A percentile compares a stretch with the other conserved stretches of the same genome.
phyloP scores from a whole-genome alignment of 2,329 filamentous ascomycete genomes.

The Scedosporium aurantiacum region DNA sequence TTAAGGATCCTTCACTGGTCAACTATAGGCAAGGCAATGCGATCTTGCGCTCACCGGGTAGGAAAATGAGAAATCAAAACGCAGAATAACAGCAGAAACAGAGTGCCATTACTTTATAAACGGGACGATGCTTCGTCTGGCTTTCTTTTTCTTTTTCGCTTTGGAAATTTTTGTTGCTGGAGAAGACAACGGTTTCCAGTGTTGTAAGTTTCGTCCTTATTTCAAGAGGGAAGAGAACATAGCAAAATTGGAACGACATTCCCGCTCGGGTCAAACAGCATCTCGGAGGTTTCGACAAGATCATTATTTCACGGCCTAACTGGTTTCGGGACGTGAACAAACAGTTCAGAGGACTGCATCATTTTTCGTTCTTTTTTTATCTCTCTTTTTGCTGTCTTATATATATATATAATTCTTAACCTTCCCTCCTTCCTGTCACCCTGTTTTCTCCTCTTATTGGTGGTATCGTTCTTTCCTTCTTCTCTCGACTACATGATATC shows the following conservation, averaged over 20 bases:
- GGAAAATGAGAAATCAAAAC: background rate
- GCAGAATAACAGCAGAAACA: background rate
- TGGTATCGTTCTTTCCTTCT: background rate
- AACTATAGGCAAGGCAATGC: conserved; percentile 1
- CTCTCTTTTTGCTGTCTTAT: background rate
- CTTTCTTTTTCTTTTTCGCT: no score
- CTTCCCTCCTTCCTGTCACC: background rate
- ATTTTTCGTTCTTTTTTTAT: background rate
- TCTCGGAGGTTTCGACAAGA: background rate
- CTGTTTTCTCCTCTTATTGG: background rate
- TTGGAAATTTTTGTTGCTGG: no score
- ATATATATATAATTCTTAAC: background rate
- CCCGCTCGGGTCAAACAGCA: background rate
- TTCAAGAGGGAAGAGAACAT: no score
- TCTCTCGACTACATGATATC: conserved; percentile 1
- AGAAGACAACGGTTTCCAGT: no score
- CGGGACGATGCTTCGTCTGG: no score
- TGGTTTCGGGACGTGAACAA: background rate
- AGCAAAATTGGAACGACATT: no score
- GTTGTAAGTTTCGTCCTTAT: no score
- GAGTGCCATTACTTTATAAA: background rate
- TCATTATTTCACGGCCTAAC: background rate
- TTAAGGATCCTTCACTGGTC: background rate
- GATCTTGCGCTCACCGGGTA: background rate
- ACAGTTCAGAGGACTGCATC: background rate